Conservation (phyloP, 2,329 filamentous ascomycete genomes). For the Xylaria sp. region DNA sequence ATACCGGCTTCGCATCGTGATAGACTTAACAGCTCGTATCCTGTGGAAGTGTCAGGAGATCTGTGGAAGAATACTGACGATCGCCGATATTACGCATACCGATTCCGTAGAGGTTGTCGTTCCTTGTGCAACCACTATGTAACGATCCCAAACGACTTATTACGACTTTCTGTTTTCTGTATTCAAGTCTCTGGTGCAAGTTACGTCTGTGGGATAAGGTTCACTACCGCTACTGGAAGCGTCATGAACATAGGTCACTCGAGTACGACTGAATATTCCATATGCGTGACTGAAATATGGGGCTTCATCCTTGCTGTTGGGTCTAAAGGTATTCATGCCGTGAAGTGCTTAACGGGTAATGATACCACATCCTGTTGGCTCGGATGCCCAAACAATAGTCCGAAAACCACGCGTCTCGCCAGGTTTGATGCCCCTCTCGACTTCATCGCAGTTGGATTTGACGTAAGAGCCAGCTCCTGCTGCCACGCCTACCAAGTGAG, state of each 20-base stretch:
- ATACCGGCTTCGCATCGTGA: not conserved
- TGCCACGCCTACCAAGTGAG: not conserved
- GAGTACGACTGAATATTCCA: slow-evolving; percentile 4
- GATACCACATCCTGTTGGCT: slow-evolving; percentile 7
- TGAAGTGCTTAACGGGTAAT: not conserved
- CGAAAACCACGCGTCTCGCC: slow-evolving; percentile 6
- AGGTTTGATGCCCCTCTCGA: slow-evolving; percentile 3
- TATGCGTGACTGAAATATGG: not conserved
- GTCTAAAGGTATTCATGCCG: not conserved
- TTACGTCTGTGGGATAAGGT: slow-evolving; percentile 10
- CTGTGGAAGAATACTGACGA: not conserved
- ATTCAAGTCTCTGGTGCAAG: not conserved
- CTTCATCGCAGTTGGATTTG: not conserved
- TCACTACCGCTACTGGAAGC: slow-evolving; percentile 1
- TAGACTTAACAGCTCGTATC: not conserved
- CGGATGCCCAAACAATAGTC: not conserved
- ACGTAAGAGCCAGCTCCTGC: slow-evolving; percentile 1
- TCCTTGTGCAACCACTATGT: not conserved
- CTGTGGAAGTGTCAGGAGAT: not conserved
- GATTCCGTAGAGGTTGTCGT: not conserved
- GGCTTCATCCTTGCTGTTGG: slow-evolving; percentile 8
- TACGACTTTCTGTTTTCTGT: slow-evolving; percentile 5
- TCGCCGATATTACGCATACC: not conserved
- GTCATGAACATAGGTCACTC: slow-evolving; percentile 5
- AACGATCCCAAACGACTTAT: slow-evolving; percentile 1